Evolutionary conservation across 1,284 basidiomycete genomes (phyloP).

Genomic region (Cutaneotrichosporon daszewskae): DNA sequence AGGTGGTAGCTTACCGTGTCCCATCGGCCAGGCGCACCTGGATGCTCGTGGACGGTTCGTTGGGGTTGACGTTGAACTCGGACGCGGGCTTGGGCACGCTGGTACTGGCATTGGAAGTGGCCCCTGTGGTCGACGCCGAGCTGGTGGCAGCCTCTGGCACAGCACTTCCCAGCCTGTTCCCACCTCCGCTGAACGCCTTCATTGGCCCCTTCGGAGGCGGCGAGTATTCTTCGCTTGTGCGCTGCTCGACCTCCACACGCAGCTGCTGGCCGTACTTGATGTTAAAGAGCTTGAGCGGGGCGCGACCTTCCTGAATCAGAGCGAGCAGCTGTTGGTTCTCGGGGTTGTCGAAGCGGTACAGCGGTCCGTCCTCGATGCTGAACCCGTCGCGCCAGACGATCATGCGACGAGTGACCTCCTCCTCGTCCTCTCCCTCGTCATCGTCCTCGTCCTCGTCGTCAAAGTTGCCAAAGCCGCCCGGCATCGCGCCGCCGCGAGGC

Average conservation of each 20-base stretch:
- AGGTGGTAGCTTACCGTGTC: slow-evolving; percentile 47
- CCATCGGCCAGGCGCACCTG: slow-evolving; percentile 89
- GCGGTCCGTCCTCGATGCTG: slow-evolving; percentile 80
- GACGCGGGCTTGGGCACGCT: not conserved
- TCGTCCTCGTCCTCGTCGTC: no score
- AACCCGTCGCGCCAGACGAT: slow-evolving; percentile 96
- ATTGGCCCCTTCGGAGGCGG: slow-evolving; percentile 42
- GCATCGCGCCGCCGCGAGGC: no score
- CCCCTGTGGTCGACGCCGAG: no score
- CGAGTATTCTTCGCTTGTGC: slow-evolving; percentile 68
- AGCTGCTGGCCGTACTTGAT: slow-evolving; percentile 76
- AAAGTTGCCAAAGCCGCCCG: no score
- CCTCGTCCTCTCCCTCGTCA: slow-evolving; percentile 49
- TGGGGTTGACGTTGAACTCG: slow-evolving; percentile 48
- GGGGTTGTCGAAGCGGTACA: slow-evolving; percentile 80
- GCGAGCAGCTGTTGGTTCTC: slow-evolving; percentile 65
- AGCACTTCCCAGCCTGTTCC: no score
- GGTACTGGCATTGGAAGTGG: no score
- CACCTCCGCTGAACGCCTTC: slow-evolving; percentile 58
- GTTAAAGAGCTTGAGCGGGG: slow-evolving; percentile 72
- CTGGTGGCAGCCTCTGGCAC: no score
- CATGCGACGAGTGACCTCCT: slow-evolving; percentile 63
- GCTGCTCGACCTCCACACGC: slow-evolving; percentile 73
- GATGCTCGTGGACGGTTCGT: slow-evolving; percentile 75
- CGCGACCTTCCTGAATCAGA: slow-evolving; percentile 75